Base-by-base conservation (phyloP, 345 rosid genomes). In the Gossypium mustelinum region DNA sequence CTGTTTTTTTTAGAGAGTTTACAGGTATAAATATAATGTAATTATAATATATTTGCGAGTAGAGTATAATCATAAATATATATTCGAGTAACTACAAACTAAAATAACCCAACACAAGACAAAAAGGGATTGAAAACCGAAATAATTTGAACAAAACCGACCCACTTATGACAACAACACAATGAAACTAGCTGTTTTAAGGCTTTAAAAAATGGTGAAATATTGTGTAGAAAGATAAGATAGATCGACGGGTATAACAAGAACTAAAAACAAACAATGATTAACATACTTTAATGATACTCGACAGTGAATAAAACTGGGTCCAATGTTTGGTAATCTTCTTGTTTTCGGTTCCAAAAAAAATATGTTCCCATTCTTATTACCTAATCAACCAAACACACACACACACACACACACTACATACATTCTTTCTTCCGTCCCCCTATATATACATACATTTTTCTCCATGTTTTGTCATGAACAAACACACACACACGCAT, bases 281-380 rank as follows among this genome's bases (percentile, higher is more conserved):
- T 55, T 55, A 72, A 64, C 55, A 73, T 77, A 70, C 88, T 88
- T 86, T 68, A 67, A 73, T 81, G 77, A 64, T 74, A 83, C 91
- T 84, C 86, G 44, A 86, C 63, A 63, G 72, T 72, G 58, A 72
- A 75, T 7, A 55, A 18, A 59, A 22, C 27, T 77, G 83, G 61
- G 79, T 44, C 81, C 79, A 78, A 25, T 68, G 76, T 70, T 80
- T 82, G 61, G 61, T 57, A 24, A 79, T 73, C 61, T 58, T 29
- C 59, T 34, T 65, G 80, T 62, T 52, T 47, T 54, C 72, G 63
- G 61, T 71, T 55, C 24, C 41, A 34, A 34, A 34, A 34, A 9
- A 43, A 67, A 61, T 50, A 61, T 50, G 41, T 55, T 55, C 12
- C 72, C 65, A 57, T 67, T 5, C 59, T 20, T 4, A 13, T 47